Evolutionary conservation across 805 yeast species (phyloP).

Genomic region (Ogataea glucozyma): DNA sequence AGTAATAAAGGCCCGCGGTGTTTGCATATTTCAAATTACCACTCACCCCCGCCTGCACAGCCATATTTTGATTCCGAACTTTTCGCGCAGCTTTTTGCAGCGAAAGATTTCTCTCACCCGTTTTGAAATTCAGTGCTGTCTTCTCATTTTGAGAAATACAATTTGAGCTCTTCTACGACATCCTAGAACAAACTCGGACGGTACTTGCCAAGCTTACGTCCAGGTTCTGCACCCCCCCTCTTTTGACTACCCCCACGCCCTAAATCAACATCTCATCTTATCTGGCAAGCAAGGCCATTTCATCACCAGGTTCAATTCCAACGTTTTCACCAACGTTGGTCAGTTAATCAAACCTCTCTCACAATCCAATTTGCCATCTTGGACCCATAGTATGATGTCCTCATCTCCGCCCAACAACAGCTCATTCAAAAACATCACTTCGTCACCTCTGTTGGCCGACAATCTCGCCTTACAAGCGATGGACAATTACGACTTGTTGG

Average conservation of each 20-base stretch:
- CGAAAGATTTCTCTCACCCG: conserved; percentile 4
- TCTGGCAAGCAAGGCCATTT: no score
- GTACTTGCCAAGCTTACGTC: no score
- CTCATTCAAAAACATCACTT: conserved; percentile 22
- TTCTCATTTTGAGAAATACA: not conserved
- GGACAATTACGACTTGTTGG: conserved; percentile 19
- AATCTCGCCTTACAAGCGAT: conserved; percentile 22
- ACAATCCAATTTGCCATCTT: conserved; percentile 9
- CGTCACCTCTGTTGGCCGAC: conserved; percentile 29
- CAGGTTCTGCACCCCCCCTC: no score
- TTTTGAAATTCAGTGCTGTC: conserved; percentile 8
- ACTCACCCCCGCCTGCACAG: conserved; percentile 6
- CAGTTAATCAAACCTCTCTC: conserved; percentile 7
- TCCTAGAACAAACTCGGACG: not conserved
- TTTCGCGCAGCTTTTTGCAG: conserved; percentile 2
- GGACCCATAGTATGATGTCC: conserved; percentile 33
- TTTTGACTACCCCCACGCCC: no score
- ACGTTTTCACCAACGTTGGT: not conserved
- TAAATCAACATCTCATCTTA: not conserved
- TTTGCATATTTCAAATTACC: no score
- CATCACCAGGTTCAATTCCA: not conserved
- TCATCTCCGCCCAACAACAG: conserved; percentile 35
- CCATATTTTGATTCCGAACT: not conserved
- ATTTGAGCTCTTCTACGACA: not conserved
- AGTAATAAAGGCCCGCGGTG: no score